Evolutionary conservation across 805 yeast species (phyloP).

Genomic region (Wickerhamiella brachini): DNA sequence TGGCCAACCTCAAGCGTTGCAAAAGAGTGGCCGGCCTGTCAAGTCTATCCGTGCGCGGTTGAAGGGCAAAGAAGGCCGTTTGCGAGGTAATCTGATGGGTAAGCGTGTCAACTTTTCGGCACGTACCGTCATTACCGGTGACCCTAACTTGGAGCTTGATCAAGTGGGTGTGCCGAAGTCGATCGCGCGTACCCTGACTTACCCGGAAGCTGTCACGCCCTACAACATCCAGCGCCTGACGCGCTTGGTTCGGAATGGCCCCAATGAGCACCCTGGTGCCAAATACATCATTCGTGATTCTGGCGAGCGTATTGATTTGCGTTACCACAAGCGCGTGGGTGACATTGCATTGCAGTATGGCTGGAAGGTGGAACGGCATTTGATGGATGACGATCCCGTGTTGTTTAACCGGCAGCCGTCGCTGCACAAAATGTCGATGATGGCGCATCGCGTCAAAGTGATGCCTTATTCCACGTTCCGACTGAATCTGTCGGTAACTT

Average conservation of each 20-base stretch:
- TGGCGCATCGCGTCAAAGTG: constrained; percentile 90
- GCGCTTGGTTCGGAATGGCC: constrained; percentile 91
- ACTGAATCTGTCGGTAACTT: constrained; percentile 95
- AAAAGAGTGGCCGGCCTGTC: constrained; percentile 96
- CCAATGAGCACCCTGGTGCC: constrained; percentile 99
- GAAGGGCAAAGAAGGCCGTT: constrained; percentile 98
- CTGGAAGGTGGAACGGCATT: constrained; percentile 97
- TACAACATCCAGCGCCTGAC: constrained; percentile 90
- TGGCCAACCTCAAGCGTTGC: constrained; percentile 98
- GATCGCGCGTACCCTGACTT: constrained; percentile 87
- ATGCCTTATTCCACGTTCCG: constrained; percentile 98
- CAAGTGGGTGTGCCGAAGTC: constrained; percentile 98
- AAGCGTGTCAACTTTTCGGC: constrained; percentile 99
- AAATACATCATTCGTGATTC: constrained; percentile 95
- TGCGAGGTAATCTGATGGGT: constrained; percentile 98
- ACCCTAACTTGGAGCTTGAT: constrained; percentile 92
- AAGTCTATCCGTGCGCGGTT: constrained; percentile 98
- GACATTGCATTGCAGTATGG: constrained; percentile 96
- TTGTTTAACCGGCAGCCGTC: constrained; percentile 97
- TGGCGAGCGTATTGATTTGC: constrained; percentile 95
- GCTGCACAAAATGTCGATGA: constrained; percentile 80
- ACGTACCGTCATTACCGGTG: constrained; percentile 97
- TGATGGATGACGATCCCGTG: constrained; percentile 96
- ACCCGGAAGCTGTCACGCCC: constrained; percentile 97
- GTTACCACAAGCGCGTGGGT: constrained; percentile 96